phyloP scores from a whole-genome alignment of 1,284 basidiomycete genomes.

The Trichosporon sp. region DNA sequence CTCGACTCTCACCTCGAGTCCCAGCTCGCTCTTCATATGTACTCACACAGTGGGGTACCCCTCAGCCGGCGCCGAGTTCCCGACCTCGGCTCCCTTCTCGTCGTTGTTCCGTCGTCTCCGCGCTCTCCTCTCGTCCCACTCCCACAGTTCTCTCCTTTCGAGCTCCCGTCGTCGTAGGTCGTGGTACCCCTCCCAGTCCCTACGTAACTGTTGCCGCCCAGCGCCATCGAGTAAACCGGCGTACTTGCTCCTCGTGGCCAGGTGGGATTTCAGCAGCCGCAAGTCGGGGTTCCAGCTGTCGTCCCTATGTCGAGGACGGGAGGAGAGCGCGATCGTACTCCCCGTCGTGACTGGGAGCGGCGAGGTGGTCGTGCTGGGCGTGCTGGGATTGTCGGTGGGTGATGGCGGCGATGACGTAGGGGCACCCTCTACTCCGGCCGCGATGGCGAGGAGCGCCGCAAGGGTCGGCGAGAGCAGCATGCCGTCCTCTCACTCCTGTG shows the following conservation, averaged over 20 bases:
- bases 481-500: background rate
- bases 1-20: no score
- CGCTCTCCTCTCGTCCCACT: background rate
- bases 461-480: background rate
- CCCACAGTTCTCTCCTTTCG: background rate
- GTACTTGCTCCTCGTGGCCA: background rate
- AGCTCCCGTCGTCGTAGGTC: background rate
- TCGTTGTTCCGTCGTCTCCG: background rate
- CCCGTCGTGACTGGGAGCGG: background rate
- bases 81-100: background rate
- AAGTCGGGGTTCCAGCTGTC: background rate
- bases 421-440: background rate
- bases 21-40: background rate
- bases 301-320: background rate
- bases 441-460: background rate
- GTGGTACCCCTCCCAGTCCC: background rate
- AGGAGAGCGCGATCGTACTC: background rate
- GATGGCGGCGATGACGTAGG: background rate
- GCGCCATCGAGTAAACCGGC: background rate
- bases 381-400: background rate
- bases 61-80: background rate
- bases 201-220: background rate
- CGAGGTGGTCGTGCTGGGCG: background rate
- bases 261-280: background rate
- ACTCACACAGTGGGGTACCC: slow-evolving; percentile 14